phyloP scores from a whole-genome alignment of 306 rosid species.

The Begonia peltatifolia region DNA sequence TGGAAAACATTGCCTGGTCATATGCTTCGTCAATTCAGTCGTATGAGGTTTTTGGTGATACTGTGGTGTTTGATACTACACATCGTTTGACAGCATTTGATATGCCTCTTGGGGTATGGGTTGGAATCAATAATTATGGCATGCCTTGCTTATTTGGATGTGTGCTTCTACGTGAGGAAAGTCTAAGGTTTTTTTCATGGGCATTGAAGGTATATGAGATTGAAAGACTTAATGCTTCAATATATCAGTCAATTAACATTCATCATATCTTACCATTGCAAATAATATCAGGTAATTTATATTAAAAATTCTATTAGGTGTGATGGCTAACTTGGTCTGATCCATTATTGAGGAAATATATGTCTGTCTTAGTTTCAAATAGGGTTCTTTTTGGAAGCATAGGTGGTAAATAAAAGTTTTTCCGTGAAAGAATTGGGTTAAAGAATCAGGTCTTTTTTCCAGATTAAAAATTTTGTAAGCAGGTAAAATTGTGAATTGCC shows the following conservation, averaged over 20 bases:
- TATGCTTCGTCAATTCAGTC: conserved; percentile 79
- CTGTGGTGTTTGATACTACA: conserved; percentile 85
- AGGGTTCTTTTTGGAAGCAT: no score
- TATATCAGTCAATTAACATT: not conserved
- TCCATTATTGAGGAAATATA: no score
- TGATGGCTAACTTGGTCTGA: no score
- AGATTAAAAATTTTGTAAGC: no score
- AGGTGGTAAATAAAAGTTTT: no score
- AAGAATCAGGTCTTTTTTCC: no score
- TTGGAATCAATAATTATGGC: conserved; percentile 89
- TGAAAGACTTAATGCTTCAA: conserved; percentile 6
- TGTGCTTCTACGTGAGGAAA: conserved; percentile 74
- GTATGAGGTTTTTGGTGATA: conserved; percentile 80
- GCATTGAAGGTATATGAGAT: conserved; percentile 61
- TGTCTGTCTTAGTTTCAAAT: no score
- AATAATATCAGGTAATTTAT: not conserved
- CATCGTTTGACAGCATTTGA: conserved; percentile 84
- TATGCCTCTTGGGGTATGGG: conserved; percentile 94
- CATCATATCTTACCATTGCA: not conserved
- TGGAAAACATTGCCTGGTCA: conserved; percentile 91
- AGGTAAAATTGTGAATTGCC: no score
- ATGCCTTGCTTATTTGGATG: conserved; percentile 99
- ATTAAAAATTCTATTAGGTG: not conserved
- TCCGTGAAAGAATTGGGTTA: no score
- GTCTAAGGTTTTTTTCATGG: conserved; percentile 70